A percentile compares a stretch with the other conserved stretches of the same genome.
These are phyloP conservation scores for Paracamarosporium sp. DNA, from an alignment of 2,329 filamentous ascomycete species.

Conservation along the genomic window DNA sequence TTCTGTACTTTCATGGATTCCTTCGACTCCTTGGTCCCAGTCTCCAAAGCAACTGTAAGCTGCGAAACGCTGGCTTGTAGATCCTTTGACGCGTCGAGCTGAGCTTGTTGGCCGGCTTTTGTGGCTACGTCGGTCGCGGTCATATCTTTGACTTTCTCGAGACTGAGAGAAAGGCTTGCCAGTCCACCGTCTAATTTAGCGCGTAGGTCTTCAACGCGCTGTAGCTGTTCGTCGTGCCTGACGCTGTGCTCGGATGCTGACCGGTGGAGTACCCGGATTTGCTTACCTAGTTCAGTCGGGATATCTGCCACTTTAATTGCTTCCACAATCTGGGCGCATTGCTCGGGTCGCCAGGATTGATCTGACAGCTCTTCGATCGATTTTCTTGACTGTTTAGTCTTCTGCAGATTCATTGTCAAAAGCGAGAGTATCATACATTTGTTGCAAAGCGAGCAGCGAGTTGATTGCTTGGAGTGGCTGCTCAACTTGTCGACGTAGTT, in stretches of 20 bases:
- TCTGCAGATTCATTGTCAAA: neutral
- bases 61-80: too few species aligned
- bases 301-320: constrained; percentile 7
- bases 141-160: neutral
- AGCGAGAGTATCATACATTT: too few species aligned
- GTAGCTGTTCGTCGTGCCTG: neutral
- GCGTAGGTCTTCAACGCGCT: neutral
- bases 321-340: constrained; percentile 2
- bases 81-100: too few species aligned
- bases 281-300: constrained; percentile 3
- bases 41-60: too few species aligned
- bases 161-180: neutral
- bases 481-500: constrained; percentile 2
- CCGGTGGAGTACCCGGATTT: constrained; percentile 4
- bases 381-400: neutral
- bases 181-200: neutral
- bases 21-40: neutral
- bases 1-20: neutral
- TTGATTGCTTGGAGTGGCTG: constrained; percentile 7
- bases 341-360: neutral
- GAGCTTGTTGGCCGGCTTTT: too few species aligned
- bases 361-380: neutral
- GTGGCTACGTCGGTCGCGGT: too few species aligned
- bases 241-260: neutral
- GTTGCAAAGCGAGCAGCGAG: constrained; percentile 1